A percentile compares a stretch with the other conserved stretches of the same genome.
Evolutionary conservation across 345 rosid genomes (phyloP).

Genomic region (Cardamine occulta): DNA sequence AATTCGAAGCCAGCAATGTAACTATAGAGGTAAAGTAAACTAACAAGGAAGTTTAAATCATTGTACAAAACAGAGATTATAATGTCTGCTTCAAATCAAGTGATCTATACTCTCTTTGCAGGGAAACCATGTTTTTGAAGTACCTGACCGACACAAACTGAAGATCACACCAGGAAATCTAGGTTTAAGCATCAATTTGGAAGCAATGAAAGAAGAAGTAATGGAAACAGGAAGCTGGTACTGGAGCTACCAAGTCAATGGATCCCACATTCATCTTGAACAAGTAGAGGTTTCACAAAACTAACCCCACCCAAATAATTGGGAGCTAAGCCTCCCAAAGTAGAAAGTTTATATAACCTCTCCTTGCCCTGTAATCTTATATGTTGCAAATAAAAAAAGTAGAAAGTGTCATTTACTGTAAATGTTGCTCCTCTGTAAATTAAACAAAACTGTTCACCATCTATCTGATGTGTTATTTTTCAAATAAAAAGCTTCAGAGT

Average conservation of each 20-base stretch:
- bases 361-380: constrained; percentile 13
- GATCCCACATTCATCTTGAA: constrained; percentile 65
- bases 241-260: constrained; percentile 73
- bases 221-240: constrained; percentile 85
- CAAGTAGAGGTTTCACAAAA: constrained; percentile 48
- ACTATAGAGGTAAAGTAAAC: constrained; percentile 59
- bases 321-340: constrained; percentile 22
- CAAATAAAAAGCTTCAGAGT: neutral
- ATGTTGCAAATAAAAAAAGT: constrained; percentile 29
- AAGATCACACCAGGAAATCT: constrained; percentile 61
- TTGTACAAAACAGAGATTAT: neutral
- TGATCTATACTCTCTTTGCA: constrained; percentile 31
- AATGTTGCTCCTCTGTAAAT: constrained; percentile 33
- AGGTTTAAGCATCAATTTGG: constrained; percentile 61
- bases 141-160: constrained; percentile 78
- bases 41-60: neutral
- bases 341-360: constrained; percentile 9
- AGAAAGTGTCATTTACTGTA: constrained; percentile 13
- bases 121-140: constrained; percentile 90
- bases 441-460: constrained; percentile 26
- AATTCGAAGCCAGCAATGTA: constrained; percentile 81
- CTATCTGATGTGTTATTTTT: constrained; percentile 18
- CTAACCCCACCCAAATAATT: constrained; percentile 19
- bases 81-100: constrained; percentile 1
- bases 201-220: constrained; percentile 52